A percentile compares a stretch with the other conserved stretches of the same genome.
These are phyloP conservation scores for Escallonia herrerae DNA, from an alignment of 129 eudicot genomes.

Conservation along the genomic window DNA sequence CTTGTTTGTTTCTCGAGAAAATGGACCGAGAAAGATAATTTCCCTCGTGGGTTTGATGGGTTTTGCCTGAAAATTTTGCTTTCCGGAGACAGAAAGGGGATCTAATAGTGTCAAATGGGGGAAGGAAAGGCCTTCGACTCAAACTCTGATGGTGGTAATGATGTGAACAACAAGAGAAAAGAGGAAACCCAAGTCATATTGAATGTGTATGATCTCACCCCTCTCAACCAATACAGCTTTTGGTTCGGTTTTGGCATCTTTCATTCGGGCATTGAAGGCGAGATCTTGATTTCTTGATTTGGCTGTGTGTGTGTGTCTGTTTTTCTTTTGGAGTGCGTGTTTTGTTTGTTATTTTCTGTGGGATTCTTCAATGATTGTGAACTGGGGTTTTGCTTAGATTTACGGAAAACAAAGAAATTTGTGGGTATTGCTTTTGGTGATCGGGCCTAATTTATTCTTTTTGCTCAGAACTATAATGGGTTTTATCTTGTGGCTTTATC, in stretches of 20 bases:
- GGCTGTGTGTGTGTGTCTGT: neutral
- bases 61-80: neutral
- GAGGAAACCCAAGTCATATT: slow-evolving; percentile 35
- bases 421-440: neutral
- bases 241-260: slow-evolving; percentile 64
- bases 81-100: neutral
- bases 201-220: slow-evolving; percentile 60
- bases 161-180: neutral
- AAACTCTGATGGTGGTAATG: slow-evolving; percentile 4
- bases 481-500: too few relatives aligned
- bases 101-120: slow-evolving; percentile 23
- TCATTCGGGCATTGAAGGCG: slow-evolving; percentile 70
- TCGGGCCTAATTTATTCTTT: neutral
- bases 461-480: neutral
- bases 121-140: slow-evolving; percentile 14
- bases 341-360: neutral
- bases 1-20: neutral
- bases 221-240: slow-evolving; percentile 42
- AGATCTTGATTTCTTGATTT: slow-evolving; percentile 2
- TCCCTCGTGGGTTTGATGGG: neutral
- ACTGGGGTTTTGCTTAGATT: neutral
- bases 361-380: neutral
- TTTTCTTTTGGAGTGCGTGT: neutral
- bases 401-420: neutral
- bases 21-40: slow-evolving; percentile 2